These are phyloP conservation scores for Cladosporium sp. DNA, from an alignment of 2,329 filamentous ascomycete genomes.

Conservation along the genomic window DNA sequence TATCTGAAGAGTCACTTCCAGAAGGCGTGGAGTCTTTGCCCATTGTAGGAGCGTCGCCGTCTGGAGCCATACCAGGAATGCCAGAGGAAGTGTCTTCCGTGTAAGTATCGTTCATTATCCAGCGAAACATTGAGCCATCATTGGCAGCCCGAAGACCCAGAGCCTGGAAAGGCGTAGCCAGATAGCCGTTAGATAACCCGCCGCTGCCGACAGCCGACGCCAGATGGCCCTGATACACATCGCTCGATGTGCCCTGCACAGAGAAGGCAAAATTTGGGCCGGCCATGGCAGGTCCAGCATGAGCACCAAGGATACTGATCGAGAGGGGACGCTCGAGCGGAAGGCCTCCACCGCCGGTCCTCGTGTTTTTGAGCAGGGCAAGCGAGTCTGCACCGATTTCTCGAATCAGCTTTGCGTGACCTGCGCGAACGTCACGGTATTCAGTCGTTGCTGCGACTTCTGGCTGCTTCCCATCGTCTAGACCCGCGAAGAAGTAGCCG, in stretches of 20 bases:
- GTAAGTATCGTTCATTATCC: slow-evolving; percentile 20
- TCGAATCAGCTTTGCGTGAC: slow-evolving; percentile 70
- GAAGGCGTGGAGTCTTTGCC: not conserved
- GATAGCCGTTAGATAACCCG: slow-evolving; percentile 21
- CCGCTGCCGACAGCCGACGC: slow-evolving; percentile 16
- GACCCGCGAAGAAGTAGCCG: slow-evolving; percentile 58
- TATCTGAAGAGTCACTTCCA: not conserved
- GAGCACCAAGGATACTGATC: slow-evolving; percentile 38
- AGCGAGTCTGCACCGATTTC: slow-evolving; percentile 51
- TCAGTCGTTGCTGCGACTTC: slow-evolving; percentile 5
- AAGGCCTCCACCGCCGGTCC: slow-evolving; percentile 29
- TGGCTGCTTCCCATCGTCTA: slow-evolving; percentile 30
- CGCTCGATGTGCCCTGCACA: slow-evolving; percentile 2
- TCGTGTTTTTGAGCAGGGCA: slow-evolving; percentile 45
- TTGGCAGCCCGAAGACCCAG: slow-evolving; percentile 20
- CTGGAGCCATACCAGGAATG: not conserved
- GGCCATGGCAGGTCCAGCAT: slow-evolving; percentile 46
- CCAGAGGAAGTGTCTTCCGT: slow-evolving; percentile 16
- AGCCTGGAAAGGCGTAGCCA: slow-evolving; percentile 23
- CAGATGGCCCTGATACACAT: slow-evolving; percentile 8
- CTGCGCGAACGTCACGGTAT: slow-evolving; percentile 42
- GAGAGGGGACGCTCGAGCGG: slow-evolving; percentile 48
- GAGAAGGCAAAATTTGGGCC: slow-evolving; percentile 16
- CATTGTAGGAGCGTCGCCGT: not conserved
- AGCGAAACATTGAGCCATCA: slow-evolving; percentile 20